phyloP scores from a whole-genome alignment of 2,329 filamentous ascomycete species.

The Ceratocystis harringtonii region DNA sequence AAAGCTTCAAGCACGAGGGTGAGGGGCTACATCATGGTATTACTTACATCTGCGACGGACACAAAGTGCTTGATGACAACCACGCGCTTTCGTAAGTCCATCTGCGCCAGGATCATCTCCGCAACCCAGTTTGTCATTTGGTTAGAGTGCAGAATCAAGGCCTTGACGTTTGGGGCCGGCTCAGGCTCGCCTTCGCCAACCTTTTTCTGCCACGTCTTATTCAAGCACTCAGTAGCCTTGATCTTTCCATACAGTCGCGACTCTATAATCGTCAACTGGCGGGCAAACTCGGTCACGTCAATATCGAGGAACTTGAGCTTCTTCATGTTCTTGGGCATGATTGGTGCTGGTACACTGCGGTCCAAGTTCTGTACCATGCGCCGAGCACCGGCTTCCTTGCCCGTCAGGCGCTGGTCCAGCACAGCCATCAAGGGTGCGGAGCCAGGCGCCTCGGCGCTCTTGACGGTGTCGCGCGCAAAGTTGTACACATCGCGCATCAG shows the following conservation, averaged over 20 bases:
- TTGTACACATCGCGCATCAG: slow-evolving; percentile 78
- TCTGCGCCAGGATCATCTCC: slow-evolving; percentile 93
- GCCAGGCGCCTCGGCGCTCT: slow-evolving; percentile 83
- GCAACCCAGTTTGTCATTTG: slow-evolving; percentile 99
- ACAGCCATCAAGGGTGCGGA: slow-evolving; percentile 71
- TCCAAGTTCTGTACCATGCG: slow-evolving; percentile 76
- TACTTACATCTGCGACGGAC: slow-evolving; percentile 76
- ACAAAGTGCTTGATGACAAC: slow-evolving; percentile 99
- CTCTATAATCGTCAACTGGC: slow-evolving; percentile 93
- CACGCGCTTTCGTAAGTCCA: slow-evolving; percentile 88
- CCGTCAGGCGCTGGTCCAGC: slow-evolving; percentile 74
- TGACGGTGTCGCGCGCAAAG: slow-evolving; percentile 84
- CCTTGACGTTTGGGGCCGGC: slow-evolving; percentile 86
- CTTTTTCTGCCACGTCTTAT: slow-evolving; percentile 99
- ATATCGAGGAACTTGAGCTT: slow-evolving; percentile 98
- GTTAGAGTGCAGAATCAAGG: slow-evolving; percentile 92
- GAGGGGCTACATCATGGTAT: neutral
- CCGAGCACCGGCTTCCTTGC: slow-evolving; percentile 75
- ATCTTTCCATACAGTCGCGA: slow-evolving; percentile 91
- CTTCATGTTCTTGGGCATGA: slow-evolving; percentile 98
- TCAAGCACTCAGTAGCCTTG: slow-evolving; percentile 86
- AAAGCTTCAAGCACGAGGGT: neutral
- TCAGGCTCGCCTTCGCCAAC: slow-evolving; percentile 65
- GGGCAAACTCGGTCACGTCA: slow-evolving; percentile 89
- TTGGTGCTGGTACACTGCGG: slow-evolving; percentile 68